Percentiles rank a stretch among this genome's conserved stretches.
Conservation (phyloP, 164 flowering plant genomes). For the Brasenia schreberi region DNA sequence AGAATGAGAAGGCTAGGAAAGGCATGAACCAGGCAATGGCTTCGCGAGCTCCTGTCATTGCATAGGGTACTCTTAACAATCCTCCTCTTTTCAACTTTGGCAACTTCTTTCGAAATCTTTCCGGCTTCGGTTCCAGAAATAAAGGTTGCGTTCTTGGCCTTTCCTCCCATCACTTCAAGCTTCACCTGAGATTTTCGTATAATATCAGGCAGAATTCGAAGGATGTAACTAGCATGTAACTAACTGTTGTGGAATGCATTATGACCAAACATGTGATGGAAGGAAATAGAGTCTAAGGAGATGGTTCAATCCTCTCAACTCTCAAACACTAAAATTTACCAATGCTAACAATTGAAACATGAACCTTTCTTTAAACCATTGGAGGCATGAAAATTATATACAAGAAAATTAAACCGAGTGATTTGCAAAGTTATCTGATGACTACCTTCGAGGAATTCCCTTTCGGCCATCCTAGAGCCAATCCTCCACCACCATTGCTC, state of each 20-base stretch:
- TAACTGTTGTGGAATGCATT: too few species aligned
- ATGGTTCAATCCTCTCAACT: too few species aligned
- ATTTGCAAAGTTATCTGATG: neutral
- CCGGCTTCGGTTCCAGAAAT: slow-evolving; percentile 91
- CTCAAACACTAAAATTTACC: too few species aligned
- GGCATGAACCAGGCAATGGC: slow-evolving; percentile 87
- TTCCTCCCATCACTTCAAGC: slow-evolving; percentile 94
- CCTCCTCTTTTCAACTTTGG: slow-evolving; percentile 91
- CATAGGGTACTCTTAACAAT: slow-evolving; percentile 80
- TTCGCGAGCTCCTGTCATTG: slow-evolving; percentile 92
- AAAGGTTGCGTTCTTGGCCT: slow-evolving; percentile 92
- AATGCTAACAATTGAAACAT: too few species aligned
- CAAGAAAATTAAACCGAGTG: too few species aligned
- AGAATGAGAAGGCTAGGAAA: neutral
- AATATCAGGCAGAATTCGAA: neutral
- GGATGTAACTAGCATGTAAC: neutral
- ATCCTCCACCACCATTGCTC: slow-evolving; percentile 49
- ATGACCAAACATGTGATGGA: too few species aligned
- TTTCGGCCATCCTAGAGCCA: slow-evolving; percentile 58
- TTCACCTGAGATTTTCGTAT: slow-evolving; percentile 36
- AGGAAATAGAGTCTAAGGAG: too few species aligned
- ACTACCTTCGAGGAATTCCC: slow-evolving; percentile 81
- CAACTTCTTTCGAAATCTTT: slow-evolving; percentile 82
- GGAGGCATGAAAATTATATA: too few species aligned
- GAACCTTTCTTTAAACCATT: too few species aligned